Percentiles rank a stretch among this genome's conserved stretches.
These are phyloP conservation scores for Stemphylium lycopersici DNA, from an alignment of 2,329 filamentous ascomycete genomes.

Conservation along the genomic window DNA sequence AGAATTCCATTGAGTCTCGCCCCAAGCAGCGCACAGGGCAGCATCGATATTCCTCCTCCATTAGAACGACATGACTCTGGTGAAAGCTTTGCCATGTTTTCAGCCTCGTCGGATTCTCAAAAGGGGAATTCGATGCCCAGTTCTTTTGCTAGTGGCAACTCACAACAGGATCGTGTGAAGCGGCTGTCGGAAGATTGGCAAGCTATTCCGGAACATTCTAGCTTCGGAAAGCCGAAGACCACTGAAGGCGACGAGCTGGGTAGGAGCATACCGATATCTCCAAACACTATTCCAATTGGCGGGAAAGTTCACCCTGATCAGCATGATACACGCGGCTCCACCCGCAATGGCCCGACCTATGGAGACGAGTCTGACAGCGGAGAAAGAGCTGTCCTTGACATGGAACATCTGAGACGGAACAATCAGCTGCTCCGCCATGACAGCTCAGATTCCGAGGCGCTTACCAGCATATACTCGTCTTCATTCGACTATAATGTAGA, in stretches of 20 bases:
- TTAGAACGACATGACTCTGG: conserved; percentile 62
- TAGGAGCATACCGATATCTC: conserved; percentile 33
- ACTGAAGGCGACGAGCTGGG: conserved; percentile 20
- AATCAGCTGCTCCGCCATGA: conserved; percentile 50
- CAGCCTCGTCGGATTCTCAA: conserved; percentile 65
- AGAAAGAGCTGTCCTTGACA: conserved; percentile 45
- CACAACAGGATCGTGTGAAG: conserved; percentile 31
- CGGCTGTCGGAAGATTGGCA: conserved; percentile 40
- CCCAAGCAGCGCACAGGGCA: conserved; percentile 47
- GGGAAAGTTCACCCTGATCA: conserved; percentile 7
- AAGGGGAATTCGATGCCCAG: conserved; percentile 59
- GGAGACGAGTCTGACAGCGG: conserved; percentile 30
- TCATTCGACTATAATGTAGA: conserved; percentile 39
- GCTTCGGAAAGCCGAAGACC: conserved; percentile 37
- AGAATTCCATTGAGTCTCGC: conserved; percentile 59
- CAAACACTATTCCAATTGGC: conserved; percentile 35
- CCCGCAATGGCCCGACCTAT: conserved; percentile 20
- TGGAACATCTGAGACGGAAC: conserved; percentile 47
- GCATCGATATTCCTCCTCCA: conserved; percentile 40
- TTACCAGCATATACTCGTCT: conserved; percentile 38
- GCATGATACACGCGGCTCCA: conserved; percentile 17
- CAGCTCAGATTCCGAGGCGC: conserved; percentile 49
- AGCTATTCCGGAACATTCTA: conserved; percentile 32
- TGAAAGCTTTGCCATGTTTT: conserved; percentile 69
- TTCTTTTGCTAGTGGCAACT: conserved; percentile 54